Conservation (phyloP, 2,329 filamentous ascomycete genomes). For the Polytolypa hystricis region DNA sequence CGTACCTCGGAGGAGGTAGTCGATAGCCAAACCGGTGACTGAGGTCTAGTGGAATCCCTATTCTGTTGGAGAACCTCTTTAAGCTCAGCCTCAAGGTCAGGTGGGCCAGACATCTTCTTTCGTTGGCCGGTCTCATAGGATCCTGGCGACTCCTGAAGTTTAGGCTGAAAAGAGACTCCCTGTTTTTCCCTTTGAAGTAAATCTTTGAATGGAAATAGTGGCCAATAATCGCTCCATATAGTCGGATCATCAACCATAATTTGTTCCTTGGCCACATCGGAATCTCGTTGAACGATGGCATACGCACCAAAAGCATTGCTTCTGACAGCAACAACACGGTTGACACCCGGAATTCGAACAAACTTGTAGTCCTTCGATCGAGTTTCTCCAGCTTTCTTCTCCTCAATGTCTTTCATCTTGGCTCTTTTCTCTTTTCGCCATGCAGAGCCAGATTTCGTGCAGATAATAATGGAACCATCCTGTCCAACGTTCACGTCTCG, state of each 20-base stretch:
- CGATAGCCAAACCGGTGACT: conserved; percentile 30
- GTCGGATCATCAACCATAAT: conserved; percentile 56
- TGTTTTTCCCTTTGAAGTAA: conserved; percentile 36
- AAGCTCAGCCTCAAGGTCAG: conserved; percentile 18
- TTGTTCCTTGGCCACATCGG: conserved; percentile 63
- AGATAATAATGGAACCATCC: conserved; percentile 88
- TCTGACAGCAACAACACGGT: conserved; percentile 69
- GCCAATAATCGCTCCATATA: conserved; percentile 62
- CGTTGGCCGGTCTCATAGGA: not conserved
- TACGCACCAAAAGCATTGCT: conserved; percentile 87
- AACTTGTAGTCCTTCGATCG: conserved; percentile 91
- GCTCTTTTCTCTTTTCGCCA: conserved; percentile 78
- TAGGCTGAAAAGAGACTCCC: conserved; percentile 29
- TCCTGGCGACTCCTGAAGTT: conserved; percentile 20
- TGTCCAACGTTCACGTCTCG: conserved; percentile 81
- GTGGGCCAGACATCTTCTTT: not conserved
- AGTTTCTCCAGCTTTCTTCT: conserved; percentile 38
- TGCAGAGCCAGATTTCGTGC: conserved; percentile 82
- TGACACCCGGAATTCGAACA: conserved; percentile 76
- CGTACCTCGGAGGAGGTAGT: conserved; percentile 55
- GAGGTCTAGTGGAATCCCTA: conserved; percentile 14
- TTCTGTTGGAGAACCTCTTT: conserved; percentile 17
- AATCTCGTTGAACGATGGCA: conserved; percentile 75
- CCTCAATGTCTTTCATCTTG: conserved; percentile 60
- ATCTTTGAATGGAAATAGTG: conserved; percentile 56